Evolutionary conservation across 495 filamentous ascomycete genomes (phyloP).

Genomic region (Lentithecium fluviatile): DNA sequence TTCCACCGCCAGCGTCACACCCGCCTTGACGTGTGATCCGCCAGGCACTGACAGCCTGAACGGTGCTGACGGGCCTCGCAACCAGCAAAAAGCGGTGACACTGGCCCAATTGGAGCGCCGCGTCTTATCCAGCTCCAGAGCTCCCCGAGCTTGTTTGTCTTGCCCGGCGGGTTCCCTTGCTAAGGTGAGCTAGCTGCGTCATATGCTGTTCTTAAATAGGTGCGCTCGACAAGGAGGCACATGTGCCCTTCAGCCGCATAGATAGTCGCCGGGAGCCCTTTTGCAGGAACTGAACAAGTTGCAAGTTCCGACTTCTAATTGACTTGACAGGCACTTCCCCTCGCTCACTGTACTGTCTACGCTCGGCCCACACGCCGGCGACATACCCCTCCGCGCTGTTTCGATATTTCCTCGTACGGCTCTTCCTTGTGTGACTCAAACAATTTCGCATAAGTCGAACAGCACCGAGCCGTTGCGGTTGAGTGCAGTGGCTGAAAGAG

Average conservation of each 20-base stretch:
- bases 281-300: not conserved
- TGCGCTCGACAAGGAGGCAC: conserved; percentile 7
- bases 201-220: conserved; percentile 6
- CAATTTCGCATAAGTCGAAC: too few species aligned
- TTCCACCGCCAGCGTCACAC: conserved; percentile 22
- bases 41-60: not conserved
- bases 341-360: not conserved
- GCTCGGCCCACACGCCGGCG: not conserved
- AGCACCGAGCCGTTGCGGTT: too few species aligned
- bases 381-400: not conserved
- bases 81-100: conserved; percentile 21
- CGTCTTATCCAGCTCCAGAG: conserved; percentile 22
- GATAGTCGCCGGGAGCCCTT: not conserved
- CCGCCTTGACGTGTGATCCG: conserved; percentile 3
- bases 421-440: too few species aligned
- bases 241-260: conserved; percentile 8
- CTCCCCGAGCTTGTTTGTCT: conserved; percentile 1
- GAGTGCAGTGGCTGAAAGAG: not conserved
- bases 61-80: conserved; percentile 12
- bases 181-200: conserved; percentile 28
- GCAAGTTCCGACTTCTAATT: not conserved
- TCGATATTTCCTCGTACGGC: not conserved
- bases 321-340: not conserved
- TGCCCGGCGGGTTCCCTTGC: conserved; percentile 5
- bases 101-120: conserved; percentile 23